Evolutionary conservation across 768 basidiomycete species (phyloP).

Genomic region (Cantharellus anzutake): DNA sequence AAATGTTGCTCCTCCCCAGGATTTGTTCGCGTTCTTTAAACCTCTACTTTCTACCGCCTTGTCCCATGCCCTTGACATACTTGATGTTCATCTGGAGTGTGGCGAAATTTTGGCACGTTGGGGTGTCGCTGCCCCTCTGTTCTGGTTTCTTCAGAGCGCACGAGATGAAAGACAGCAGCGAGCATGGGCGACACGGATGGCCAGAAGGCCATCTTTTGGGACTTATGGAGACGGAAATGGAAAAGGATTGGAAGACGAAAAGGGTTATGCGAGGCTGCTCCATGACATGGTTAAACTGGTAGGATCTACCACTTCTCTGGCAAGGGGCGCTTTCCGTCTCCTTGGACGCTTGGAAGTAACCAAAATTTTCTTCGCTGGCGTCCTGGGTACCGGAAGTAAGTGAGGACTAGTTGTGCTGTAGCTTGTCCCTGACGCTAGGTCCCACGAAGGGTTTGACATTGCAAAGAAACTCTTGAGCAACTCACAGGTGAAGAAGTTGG

Average conservation of each 20-base stretch:
- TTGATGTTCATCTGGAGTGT: slow-evolving; percentile 86
- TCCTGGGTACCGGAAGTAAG: slow-evolving; percentile 79
- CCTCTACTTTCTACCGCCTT: slow-evolving; percentile 56
- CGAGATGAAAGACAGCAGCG: slow-evolving; percentile 48
- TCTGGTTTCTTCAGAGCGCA: slow-evolving; percentile 79
- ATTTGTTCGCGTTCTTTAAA: slow-evolving; percentile 66
- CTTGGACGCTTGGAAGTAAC: slow-evolving; percentile 51
- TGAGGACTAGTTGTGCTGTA: slow-evolving; percentile 11
- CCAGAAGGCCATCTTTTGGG: slow-evolving; percentile 17
- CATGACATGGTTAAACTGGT: slow-evolving; percentile 80
- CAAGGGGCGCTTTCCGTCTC: slow-evolving; percentile 60
- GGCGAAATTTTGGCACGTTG: slow-evolving; percentile 84
- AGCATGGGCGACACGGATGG: slow-evolving; percentile 75
- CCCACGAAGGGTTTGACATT: slow-evolving; percentile 37
- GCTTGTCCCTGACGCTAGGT: background rate
- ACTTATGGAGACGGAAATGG: slow-evolving; percentile 15
- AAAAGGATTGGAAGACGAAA: slow-evolving; percentile 34
- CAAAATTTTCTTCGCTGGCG: slow-evolving; percentile 69
- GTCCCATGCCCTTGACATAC: slow-evolving; percentile 69
- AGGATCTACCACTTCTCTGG: slow-evolving; percentile 12
- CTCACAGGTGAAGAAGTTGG: slow-evolving; percentile 30
- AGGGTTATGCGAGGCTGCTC: slow-evolving; percentile 75
- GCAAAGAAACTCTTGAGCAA: slow-evolving; percentile 43
- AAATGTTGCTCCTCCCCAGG: slow-evolving; percentile 33
- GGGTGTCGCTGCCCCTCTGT: slow-evolving; percentile 61